Conservation (phyloP, 352 stramenopile species). For the Globisporangium lucens region DNA sequence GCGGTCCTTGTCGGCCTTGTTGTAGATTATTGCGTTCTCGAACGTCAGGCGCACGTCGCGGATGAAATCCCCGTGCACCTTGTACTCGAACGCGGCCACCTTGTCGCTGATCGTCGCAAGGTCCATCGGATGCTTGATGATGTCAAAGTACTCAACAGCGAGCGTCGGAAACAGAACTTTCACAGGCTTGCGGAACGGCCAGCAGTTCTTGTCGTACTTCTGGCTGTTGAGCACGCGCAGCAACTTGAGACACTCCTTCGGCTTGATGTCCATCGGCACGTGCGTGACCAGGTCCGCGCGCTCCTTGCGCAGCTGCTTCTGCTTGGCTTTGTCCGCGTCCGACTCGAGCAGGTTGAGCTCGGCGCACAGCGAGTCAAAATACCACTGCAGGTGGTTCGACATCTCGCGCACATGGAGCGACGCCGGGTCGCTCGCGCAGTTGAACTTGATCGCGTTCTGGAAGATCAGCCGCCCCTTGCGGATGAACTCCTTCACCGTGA, state of each 20-base stretch:
- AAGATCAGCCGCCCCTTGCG: constrained; percentile 77
- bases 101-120: constrained; percentile 72
- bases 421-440: constrained; percentile 63
- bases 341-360: constrained; percentile 48
- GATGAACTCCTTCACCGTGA: constrained; percentile 55
- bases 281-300: constrained; percentile 46
- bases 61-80: constrained; percentile 80
- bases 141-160: constrained; percentile 73
- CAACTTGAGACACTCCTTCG: constrained; percentile 78
- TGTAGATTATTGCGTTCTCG: constrained; percentile 83
- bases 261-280: constrained; percentile 71
- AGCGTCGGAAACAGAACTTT: constrained; percentile 69
- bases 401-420: constrained; percentile 81
- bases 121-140: constrained; percentile 84
- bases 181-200: constrained; percentile 82
- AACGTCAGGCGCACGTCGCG: constrained; percentile 77
- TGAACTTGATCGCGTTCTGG: constrained; percentile 82
- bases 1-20: constrained; percentile 74
- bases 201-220: constrained; percentile 86
- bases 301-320: constrained; percentile 47
- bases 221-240: constrained; percentile 80
- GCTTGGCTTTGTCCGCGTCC: constrained; percentile 24
- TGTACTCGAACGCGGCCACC: constrained; percentile 66
- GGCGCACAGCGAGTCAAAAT: constrained; percentile 80
- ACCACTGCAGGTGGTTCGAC: constrained; percentile 76